Evolutionary conservation across 2,329 filamentous ascomycete genomes (phyloP).

Genomic region (Aspergillus felis): DNA sequence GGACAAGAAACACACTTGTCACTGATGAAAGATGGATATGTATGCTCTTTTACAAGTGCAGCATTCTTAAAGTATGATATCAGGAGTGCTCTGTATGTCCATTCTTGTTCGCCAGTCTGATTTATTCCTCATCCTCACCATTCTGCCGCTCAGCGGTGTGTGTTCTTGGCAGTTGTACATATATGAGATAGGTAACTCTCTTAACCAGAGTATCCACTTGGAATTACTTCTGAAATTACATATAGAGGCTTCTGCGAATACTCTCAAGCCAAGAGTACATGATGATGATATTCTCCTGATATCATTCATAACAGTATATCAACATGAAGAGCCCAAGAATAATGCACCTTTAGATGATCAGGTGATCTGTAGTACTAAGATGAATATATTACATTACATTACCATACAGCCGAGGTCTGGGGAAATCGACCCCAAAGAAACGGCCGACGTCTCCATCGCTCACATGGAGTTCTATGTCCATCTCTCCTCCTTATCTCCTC

Average conservation of each 20-base stretch:
- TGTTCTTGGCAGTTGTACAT: neutral
- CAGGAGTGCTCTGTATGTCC: neutral
- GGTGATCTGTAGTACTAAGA: neutral
- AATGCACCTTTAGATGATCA: neutral
- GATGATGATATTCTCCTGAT: too few species aligned
- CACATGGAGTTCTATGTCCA: conserved; percentile 8
- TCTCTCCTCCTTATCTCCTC: conserved; percentile 4
- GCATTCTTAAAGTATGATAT: neutral
- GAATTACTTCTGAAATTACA: too few species aligned
- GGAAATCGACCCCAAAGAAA: neutral
- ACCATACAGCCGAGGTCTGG: conserved; percentile 17
- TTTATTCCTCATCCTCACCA: neutral
- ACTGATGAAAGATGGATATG: neutral
- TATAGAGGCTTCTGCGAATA: too few species aligned
- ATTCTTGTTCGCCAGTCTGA: too few species aligned
- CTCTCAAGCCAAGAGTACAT: too few species aligned
- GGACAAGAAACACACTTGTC: neutral
- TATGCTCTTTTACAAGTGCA: neutral
- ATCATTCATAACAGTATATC: neutral
- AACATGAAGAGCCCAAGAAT: too few species aligned
- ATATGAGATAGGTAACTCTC: too few species aligned
- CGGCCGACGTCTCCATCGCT: neutral
- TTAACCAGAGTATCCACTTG: neutral
- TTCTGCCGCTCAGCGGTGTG: neutral
- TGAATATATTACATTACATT: neutral